These are phyloP conservation scores for Boletus barrowsii DNA, from an alignment of 768 basidiomycete species.

Conservation along the genomic window DNA sequence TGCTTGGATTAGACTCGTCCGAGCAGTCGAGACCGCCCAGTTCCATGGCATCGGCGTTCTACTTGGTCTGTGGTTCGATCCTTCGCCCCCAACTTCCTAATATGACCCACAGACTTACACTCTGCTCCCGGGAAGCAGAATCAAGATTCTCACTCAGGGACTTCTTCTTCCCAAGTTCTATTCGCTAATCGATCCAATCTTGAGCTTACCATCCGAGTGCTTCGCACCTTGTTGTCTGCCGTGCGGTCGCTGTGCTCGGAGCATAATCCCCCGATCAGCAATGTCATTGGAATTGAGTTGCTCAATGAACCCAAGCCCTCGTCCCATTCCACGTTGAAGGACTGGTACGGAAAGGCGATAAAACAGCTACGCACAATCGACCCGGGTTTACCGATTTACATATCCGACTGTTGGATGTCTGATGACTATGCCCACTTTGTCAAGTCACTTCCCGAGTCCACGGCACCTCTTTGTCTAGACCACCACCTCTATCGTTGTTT, in stretches of 20 bases:
- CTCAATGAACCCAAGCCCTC: constrained; percentile 59
- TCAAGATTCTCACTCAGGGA: constrained; percentile 61
- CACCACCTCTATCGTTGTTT: constrained; percentile 86
- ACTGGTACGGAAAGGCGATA: constrained; percentile 64
- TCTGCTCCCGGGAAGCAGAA: constrained; percentile 78
- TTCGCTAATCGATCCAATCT: constrained; percentile 50
- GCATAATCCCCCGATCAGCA: constrained; percentile 35
- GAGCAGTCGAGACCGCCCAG: constrained; percentile 58
- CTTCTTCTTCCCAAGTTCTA: constrained; percentile 43
- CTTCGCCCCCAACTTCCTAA: constrained; percentile 16
- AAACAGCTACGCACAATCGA: constrained; percentile 49
- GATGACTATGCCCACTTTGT: constrained; percentile 61
- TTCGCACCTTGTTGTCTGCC: constrained; percentile 41
- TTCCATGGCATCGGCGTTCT: constrained; percentile 66
- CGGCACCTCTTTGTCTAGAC: constrained; percentile 60
- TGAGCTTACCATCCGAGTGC: constrained; percentile 45
- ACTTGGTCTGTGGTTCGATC: constrained; percentile 44
- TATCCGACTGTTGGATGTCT: constrained; percentile 75
- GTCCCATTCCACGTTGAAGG: constrained; percentile 47
- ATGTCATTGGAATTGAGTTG: constrained; percentile 56
- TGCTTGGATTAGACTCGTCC: constrained; percentile 64
- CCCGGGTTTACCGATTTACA: constrained; percentile 61
- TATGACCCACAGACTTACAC: constrained; percentile 54
- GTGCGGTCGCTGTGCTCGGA: constrained; percentile 49
- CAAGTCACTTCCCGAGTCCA: constrained; percentile 28